Base-by-base conservation (phyloP, 2,329 filamentous ascomycete genomes). In the Cytospora leucostoma region DNA sequence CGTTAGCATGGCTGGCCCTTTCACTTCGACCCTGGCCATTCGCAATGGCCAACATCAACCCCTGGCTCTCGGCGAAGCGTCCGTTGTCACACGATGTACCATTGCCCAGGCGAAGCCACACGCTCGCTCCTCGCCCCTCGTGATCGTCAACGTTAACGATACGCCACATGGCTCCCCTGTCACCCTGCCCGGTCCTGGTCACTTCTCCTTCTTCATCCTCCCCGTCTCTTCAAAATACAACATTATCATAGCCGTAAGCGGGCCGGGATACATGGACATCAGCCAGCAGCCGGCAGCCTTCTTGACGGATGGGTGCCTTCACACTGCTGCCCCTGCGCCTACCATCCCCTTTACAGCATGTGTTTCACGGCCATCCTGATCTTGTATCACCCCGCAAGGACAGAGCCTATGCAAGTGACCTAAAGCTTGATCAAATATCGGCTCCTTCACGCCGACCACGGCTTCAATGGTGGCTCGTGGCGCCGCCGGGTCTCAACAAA, bases 101-200 rank as follows among this genome's bases (percentile, higher is more conserved):
- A 61, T 21, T 49, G n/a, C 38, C 51, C 47, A 51, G 49, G 38
- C 35, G 33, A 37, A 55, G 51, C 55, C 55, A 59, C 38, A 47
- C 4, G 32, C 34, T 38, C 55, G 47, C 59, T 38, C 47, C 44
- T 19, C 27, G 32, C 34, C 27, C 34, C 40, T 56, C 37, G 37
- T 60, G 58, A 53, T 54, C 58, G 27, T 37, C 47, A 19, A 27
- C 37, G 15, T 49, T n/a, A 38, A 58, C 34, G 33, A 33, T 27
- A n/a, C 51, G 63, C 59, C 63, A 65, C 63, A 65, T 62, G 63
- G 59, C 62, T 58, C 35, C 51, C 63, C 62, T 62, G 62, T 54
- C 53, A 37, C 35, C 51, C 52, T 49, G 38, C 44, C 55, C 17
- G 27, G 40, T 33, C 15, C 8, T 32, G 1, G 34, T 33, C 27